These are phyloP conservation scores for Fusarium sp. DNA, from an alignment of 2,329 filamentous ascomycete species.

Conservation along the genomic window DNA sequence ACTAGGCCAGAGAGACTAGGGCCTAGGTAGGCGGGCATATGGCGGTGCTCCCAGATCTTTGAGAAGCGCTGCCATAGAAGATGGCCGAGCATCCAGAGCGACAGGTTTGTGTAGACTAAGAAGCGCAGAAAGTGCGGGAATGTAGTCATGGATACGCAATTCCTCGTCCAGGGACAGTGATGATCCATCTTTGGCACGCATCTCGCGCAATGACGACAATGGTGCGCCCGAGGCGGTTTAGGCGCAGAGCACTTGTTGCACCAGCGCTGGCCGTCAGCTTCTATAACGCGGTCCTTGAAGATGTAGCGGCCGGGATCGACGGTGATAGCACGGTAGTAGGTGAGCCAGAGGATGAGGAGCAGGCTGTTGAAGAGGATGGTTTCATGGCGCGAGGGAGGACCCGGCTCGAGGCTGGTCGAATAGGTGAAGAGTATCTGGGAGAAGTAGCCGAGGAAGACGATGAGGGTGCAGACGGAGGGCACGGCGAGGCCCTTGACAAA, in stretches of 20 bases:
- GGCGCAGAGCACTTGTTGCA: conserved; percentile 78
- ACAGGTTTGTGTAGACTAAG: conserved; percentile 71
- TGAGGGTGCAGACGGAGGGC: conserved; percentile 72
- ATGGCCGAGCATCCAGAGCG: conserved; percentile 69
- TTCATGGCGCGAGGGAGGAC: conserved; percentile 66
- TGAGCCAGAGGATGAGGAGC: conserved; percentile 71
- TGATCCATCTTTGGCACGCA: conserved; percentile 87
- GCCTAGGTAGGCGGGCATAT: conserved; percentile 78
- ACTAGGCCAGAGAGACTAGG: conserved; percentile 68
- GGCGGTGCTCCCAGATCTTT: conserved; percentile 70
- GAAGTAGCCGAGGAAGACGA: conserved; percentile 74
- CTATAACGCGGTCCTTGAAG: conserved; percentile 52
- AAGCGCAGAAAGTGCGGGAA: conserved; percentile 87
- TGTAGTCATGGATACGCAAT: conserved; percentile 83
- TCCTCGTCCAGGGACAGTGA: conserved; percentile 85
- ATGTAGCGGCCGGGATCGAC: conserved; percentile 66
- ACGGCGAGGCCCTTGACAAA: conserved; percentile 68
- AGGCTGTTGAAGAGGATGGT: conserved; percentile 71
- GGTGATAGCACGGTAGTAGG: conserved; percentile 70
- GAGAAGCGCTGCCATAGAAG: conserved; percentile 68
- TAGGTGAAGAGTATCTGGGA: conserved; percentile 76
- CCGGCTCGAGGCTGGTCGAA: conserved; percentile 61
- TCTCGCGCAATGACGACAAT: conserved; percentile 78
- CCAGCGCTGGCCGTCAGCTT: conserved; percentile 60
- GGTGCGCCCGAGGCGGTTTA: conserved; percentile 81